Conservation (phyloP, 257 asterid species). For the Ligustrum vulgare region DNA sequence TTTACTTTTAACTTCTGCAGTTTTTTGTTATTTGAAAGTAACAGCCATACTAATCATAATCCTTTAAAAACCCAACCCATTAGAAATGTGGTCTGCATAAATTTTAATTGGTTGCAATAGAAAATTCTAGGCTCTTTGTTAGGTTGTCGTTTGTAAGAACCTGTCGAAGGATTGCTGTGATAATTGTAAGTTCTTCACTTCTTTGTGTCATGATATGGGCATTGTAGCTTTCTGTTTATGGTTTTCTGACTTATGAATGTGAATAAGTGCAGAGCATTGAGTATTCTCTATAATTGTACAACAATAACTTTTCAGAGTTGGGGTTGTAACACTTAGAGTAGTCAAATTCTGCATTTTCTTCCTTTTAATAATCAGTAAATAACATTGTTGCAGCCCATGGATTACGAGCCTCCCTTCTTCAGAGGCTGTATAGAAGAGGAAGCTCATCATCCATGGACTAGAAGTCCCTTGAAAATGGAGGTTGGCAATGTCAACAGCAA, state of each 20-base stretch:
- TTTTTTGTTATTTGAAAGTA: not conserved
- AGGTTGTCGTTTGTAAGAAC: not conserved
- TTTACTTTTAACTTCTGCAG: not conserved
- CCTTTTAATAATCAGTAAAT: not conserved
- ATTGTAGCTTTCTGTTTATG: not conserved
- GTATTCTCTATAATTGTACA: not conserved
- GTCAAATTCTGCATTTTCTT: constrained; percentile 18
- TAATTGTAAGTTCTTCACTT: not conserved
- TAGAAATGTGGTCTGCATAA: not conserved
- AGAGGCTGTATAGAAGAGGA: constrained; percentile 86
- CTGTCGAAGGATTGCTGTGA: not conserved
- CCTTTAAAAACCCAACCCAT: not conserved
- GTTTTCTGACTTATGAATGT: not conserved
- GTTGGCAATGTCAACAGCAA: constrained; percentile 91
- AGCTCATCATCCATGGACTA: constrained; percentile 75
- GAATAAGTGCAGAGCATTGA: not conserved
- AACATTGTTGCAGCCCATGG: constrained; percentile 74
- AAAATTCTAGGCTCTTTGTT: not conserved
- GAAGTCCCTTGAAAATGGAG: constrained; percentile 81
- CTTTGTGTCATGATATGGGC: not conserved
- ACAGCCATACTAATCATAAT: not conserved
- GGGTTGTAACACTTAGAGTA: not conserved
- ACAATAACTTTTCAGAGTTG: not conserved
- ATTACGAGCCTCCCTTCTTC: constrained; percentile 96
- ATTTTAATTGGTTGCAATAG: not conserved